These are phyloP conservation scores for Sonneratia alba DNA, from an alignment of 345 rosid genomes.

Conservation along the genomic window DNA sequence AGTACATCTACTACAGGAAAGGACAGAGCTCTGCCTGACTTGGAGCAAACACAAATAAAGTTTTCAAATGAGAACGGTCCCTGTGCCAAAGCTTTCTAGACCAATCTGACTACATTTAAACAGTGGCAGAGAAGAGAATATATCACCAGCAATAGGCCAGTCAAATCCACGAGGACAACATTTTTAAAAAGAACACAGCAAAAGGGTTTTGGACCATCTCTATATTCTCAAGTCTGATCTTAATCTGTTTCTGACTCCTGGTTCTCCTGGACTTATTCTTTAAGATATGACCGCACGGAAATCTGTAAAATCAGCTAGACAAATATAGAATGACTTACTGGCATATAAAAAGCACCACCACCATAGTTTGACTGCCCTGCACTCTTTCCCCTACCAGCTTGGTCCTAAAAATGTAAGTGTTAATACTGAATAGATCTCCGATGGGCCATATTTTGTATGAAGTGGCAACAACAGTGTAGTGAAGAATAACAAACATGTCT, in stretches of 20 bases:
- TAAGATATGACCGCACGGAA: no score
- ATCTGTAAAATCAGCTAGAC: background rate
- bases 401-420: constrained; percentile 24
- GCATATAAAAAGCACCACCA: constrained; percentile 50
- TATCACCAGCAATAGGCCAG: no score
- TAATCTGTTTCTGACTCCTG: no score
- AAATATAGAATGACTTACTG: constrained; percentile 25
- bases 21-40: no score
- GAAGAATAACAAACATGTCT: background rate
- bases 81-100: background rate
- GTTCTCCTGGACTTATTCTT: no score
- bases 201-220: background rate
- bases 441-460: background rate
- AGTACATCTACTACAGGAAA: background rate
- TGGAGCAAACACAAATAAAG: background rate
- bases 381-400: constrained; percentile 28
- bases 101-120: no score
- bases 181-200: no score
- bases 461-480: no score
- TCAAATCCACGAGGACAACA: no score
- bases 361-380: constrained; percentile 39
- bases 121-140: background rate
- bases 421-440: background rate
- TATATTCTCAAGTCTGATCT: background rate
- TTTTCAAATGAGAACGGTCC: background rate